Evolutionary conservation across 768 basidiomycete species (phyloP).

Genomic region (Termitomyces sp.): DNA sequence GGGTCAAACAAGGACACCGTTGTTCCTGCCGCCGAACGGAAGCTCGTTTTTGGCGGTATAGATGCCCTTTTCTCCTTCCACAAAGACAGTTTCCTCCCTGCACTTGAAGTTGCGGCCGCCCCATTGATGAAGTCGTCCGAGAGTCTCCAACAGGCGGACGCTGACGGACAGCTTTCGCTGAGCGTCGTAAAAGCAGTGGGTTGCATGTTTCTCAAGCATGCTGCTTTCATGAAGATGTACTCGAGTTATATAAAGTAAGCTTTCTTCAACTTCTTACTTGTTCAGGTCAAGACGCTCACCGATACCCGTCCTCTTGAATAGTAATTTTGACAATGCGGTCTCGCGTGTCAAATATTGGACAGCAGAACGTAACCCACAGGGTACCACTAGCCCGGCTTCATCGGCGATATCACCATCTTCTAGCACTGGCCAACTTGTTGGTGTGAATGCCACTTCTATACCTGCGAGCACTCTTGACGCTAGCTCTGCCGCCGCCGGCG

Average conservation of each 20-base stretch:
- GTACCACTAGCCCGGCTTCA: slow-evolving; percentile 35
- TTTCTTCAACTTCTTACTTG: slow-evolving; percentile 5
- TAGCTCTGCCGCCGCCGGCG: slow-evolving; percentile 36
- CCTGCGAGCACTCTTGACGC: slow-evolving; percentile 43
- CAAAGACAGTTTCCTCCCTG: slow-evolving; percentile 88
- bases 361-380: slow-evolving; percentile 47
- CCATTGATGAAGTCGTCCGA: slow-evolving; percentile 56
- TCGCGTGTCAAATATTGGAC: slow-evolving; percentile 88
- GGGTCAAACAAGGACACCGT: slow-evolving; percentile 79
- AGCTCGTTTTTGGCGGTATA: slow-evolving; percentile 87
- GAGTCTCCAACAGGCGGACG: slow-evolving; percentile 52
- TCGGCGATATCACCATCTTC: slow-evolving; percentile 56
- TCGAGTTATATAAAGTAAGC: slow-evolving; percentile 95
- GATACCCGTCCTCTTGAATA: slow-evolving; percentile 26
- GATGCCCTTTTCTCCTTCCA: slow-evolving; percentile 93
- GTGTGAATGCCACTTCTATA: slow-evolving; percentile 52
- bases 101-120: slow-evolving; percentile 75
- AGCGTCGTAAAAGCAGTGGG: slow-evolving; percentile 80
- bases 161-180: slow-evolving; percentile 71
- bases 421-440: slow-evolving; percentile 60
- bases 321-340: slow-evolving; percentile 93
- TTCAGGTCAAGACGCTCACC: slow-evolving; percentile 1
- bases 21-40: slow-evolving; percentile 82
- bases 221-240: slow-evolving; percentile 99
- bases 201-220: slow-evolving; percentile 87